phyloP scores from a whole-genome alignment of 176 grass and related monocot genomes.

The Oryza nivara region DNA sequence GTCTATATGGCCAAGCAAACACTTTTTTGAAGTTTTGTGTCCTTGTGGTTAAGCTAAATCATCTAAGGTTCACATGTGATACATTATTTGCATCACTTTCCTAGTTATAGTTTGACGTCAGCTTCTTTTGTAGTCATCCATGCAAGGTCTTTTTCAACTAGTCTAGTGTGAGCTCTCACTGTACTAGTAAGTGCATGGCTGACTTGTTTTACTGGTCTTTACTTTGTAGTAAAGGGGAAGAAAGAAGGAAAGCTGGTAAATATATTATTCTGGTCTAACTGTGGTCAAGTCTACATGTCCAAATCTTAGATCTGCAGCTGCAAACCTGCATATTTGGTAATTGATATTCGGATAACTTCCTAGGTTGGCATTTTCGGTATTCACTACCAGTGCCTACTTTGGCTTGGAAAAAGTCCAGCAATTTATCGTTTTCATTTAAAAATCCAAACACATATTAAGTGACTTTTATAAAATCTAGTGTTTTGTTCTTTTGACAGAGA shows the following conservation, averaged over 20 bases:
- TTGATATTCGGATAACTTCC: conserved; percentile 55
- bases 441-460: conserved; percentile 27
- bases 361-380: conserved; percentile 57
- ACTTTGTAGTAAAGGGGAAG: conserved; percentile 64
- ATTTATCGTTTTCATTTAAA: conserved; percentile 17
- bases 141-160: conserved; percentile 41
- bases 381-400: conserved; percentile 46
- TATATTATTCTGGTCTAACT: conserved; percentile 54
- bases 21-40: not conserved
- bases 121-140: conserved; percentile 46
- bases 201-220: conserved; percentile 58
- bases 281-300: conserved; percentile 48
- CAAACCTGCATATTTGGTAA: conserved; percentile 61
- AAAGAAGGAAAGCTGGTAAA: conserved; percentile 59
- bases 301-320: conserved; percentile 50
- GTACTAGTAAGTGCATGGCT: conserved; percentile 52
- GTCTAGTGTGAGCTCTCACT: conserved; percentile 42
- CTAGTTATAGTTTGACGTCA: conserved; percentile 9
- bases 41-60: conserved; percentile 30
- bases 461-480: conserved; percentile 3
- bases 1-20: conserved; percentile 27
- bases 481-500: conserved; percentile 24
- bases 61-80: conserved; percentile 11
- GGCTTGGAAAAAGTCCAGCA: conserved; percentile 36
- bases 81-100: not conserved